These are phyloP conservation scores for Tardiomyces depauwii DNA, from an alignment of 1,139 yeast species.

Conservation along the genomic window DNA sequence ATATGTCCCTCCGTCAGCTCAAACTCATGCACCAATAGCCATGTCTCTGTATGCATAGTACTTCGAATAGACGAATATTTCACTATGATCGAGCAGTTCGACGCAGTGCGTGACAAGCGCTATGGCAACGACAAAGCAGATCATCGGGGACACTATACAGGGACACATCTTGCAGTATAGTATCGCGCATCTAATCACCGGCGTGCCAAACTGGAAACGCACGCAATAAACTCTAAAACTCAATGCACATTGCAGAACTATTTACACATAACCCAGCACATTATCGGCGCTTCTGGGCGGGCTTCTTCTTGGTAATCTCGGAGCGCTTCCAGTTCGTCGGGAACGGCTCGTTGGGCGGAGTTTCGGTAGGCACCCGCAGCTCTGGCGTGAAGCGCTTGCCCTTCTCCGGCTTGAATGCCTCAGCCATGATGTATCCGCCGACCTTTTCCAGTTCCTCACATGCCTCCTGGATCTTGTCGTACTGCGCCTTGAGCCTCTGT, in stretches of 20 bases:
- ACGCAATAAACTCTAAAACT: not conserved
- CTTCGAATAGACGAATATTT: no score
- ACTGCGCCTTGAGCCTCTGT: slow-evolving; percentile 48
- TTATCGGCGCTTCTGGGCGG: not conserved
- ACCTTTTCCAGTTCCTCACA: slow-evolving; percentile 55
- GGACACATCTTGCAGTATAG: no score
- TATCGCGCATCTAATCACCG: no score
- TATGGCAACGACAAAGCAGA: no score
- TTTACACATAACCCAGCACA: not conserved
- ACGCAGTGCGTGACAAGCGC: no score
- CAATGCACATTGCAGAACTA: not conserved
- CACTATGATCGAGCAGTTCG: no score
- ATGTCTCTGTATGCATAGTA: no score
- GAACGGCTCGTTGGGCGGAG: slow-evolving; percentile 84
- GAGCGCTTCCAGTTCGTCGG: slow-evolving; percentile 43
- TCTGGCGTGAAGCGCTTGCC: slow-evolving; percentile 40
- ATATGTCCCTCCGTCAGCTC: no score
- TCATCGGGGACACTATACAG: no score
- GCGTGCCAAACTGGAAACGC: no score
- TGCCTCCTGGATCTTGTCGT: slow-evolving; percentile 55
- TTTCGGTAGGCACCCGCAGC: slow-evolving; percentile 79
- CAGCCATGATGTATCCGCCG: slow-evolving; percentile 38
- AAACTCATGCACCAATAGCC: no score
- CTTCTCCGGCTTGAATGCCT: slow-evolving; percentile 39
- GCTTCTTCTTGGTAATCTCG: not conserved